Conservation (phyloP, 768 basidiomycete species). For the Astraeus odoratus region DNA sequence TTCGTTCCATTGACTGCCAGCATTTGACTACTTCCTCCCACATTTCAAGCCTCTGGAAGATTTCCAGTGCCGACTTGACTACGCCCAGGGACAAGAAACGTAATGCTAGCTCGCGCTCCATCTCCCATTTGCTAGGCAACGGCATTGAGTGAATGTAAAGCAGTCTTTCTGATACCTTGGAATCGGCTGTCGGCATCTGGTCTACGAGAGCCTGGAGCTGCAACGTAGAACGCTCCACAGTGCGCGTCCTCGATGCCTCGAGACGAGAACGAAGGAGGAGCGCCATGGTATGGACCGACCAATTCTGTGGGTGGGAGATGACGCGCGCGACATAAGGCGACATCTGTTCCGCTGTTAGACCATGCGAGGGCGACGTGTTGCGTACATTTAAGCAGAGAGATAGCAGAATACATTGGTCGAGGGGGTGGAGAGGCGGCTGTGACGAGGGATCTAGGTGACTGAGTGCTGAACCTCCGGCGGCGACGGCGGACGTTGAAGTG, state of each 20-base stretch:
- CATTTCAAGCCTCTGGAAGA: constrained; percentile 93
- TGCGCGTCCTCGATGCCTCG: constrained; percentile 82
- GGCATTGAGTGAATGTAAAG: constrained; percentile 74
- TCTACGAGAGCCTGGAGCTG: constrained; percentile 95
- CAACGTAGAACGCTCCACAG: constrained; percentile 85
- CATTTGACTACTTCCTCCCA: constrained; percentile 96
- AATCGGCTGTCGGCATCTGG: constrained; percentile 90
- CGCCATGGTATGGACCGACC: constrained; percentile 96
- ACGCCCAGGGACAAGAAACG: constrained; percentile 84
- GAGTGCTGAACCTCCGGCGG: constrained; percentile 41
- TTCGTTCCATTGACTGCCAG: constrained; percentile 73
- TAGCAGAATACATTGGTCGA: constrained; percentile 91
- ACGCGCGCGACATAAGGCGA: constrained; percentile 86
- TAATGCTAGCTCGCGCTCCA: constrained; percentile 84
- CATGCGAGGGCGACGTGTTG: constrained; percentile 85
- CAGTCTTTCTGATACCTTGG: constrained; percentile 65
- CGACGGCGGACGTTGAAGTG: constrained; percentile 63
- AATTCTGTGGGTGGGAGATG: constrained; percentile 83
- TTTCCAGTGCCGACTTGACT: constrained; percentile 83
- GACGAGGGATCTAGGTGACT: constrained; percentile 71
- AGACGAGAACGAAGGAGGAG: constrained; percentile 88
- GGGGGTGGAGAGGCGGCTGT: constrained; percentile 84
- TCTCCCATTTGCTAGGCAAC: constrained; percentile 87
- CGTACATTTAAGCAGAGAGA: constrained; percentile 85
- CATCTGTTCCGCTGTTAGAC: constrained; percentile 90